Evolutionary conservation across 176 grass and related monocot species (phyloP).

Genomic region (Carex scoparia): DNA sequence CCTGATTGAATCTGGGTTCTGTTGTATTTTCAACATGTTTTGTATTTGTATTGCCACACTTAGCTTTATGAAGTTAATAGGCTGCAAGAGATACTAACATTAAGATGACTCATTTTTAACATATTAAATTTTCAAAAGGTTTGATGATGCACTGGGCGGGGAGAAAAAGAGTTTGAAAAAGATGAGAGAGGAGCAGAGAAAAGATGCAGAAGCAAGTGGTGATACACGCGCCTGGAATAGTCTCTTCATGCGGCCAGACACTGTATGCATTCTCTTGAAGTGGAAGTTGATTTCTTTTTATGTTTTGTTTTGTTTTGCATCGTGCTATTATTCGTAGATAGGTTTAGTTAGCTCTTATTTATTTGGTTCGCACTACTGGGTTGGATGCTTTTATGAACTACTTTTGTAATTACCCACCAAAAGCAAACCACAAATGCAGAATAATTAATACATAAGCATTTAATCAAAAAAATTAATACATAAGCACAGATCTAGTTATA

Average conservation of each 20-base stretch:
- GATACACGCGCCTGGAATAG: constrained; percentile 91
- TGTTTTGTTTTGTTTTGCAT: neutral
- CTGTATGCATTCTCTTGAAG: constrained; percentile 43
- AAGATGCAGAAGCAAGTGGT: constrained; percentile 74
- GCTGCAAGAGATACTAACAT: neutral
- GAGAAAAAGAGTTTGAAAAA: constrained; percentile 82
- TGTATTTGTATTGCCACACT: neutral
- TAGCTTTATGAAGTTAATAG: neutral
- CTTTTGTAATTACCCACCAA: neutral
- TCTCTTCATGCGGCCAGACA: constrained; percentile 87
- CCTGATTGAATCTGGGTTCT: neutral
- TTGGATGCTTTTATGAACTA: neutral
- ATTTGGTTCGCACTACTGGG: neutral
- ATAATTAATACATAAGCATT: neutral
- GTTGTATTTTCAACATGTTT: neutral
- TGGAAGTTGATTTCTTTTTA: constrained; percentile 19
- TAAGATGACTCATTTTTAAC: neutral
- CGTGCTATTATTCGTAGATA: neutral
- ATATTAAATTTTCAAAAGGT: constrained; percentile 46
- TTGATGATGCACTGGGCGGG: constrained; percentile 30
- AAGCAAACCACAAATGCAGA: constrained; percentile 3
- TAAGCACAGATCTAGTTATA: neutral
- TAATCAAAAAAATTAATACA: neutral
- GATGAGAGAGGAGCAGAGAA: constrained; percentile 70
- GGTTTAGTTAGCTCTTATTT: neutral